These are phyloP conservation scores for Pichia phayaonensis DNA, from an alignment of 805 yeast genomes.

Conservation along the genomic window DNA sequence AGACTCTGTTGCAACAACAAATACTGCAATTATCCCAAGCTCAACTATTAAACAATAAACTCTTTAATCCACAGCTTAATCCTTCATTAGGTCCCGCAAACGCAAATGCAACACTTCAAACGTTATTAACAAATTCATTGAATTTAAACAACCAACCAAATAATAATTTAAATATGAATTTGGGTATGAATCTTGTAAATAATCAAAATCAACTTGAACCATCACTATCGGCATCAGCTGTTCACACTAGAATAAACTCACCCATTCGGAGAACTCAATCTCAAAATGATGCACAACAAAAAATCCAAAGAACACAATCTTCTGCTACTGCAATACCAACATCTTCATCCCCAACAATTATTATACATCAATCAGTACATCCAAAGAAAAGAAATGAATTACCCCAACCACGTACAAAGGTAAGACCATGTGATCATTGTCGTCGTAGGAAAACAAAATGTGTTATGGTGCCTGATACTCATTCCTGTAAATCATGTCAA, in stretches of 20 bases:
- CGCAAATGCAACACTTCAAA: neutral
- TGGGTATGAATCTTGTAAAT: neutral
- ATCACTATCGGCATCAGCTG: neutral
- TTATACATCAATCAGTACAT: neutral
- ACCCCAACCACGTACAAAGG: conserved; percentile 35
- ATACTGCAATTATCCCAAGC: conserved; percentile 9
- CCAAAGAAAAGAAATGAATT: conserved; percentile 18
- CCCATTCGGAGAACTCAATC: neutral
- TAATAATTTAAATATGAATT: neutral
- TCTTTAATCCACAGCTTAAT: neutral
- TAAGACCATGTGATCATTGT: conserved; percentile 80
- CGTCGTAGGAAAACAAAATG: conserved; percentile 75
- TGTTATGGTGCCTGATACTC: conserved; percentile 54
- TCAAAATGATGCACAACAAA: neutral
- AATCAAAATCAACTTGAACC: neutral
- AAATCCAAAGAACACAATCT: neutral
- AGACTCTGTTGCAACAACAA: conserved; percentile 7
- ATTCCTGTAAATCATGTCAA: conserved; percentile 71
- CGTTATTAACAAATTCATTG: neutral
- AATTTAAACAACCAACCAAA: neutral
- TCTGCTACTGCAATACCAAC: neutral
- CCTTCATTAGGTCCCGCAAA: conserved; percentile 1
- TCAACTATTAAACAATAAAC: conserved; percentile 1
- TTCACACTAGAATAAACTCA: neutral
- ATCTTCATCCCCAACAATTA: neutral